phyloP scores from a whole-genome alignment of 164 flowering plant species.

The Macadamia tetraphylla region DNA sequence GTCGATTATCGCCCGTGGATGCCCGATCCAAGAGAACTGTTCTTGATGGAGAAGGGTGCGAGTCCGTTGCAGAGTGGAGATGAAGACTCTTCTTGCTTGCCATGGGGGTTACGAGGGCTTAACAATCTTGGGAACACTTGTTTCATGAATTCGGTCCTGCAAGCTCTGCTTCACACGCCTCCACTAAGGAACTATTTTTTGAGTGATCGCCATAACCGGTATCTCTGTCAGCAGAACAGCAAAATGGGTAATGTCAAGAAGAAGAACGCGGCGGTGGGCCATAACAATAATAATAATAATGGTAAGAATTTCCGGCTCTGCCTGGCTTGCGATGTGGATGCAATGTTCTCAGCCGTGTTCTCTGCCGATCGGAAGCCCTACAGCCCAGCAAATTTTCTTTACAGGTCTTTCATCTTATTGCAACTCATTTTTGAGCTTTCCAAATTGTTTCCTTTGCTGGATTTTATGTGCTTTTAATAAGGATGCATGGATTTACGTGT shows the following conservation, averaged over 20 bases:
- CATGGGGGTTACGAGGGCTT: slow-evolving; percentile 75
- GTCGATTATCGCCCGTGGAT: slow-evolving; percentile 69
- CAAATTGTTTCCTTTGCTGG: neutral
- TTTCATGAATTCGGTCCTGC: slow-evolving; percentile 92
- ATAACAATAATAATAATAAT: neutral
- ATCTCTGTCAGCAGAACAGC: slow-evolving; percentile 51
- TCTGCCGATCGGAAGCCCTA: slow-evolving; percentile 71
- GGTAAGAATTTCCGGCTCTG: slow-evolving; percentile 31
- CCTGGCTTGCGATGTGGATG: slow-evolving; percentile 81
- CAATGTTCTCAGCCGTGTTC: slow-evolving; percentile 64
- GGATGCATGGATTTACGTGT: neutral
- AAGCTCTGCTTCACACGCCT: slow-evolving; percentile 86
- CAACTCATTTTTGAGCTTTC: too few species aligned
- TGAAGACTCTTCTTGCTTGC: slow-evolving; percentile 20
- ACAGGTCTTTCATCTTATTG: slow-evolving; percentile 41
- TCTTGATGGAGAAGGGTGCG: slow-evolving; percentile 32
- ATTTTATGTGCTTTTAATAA: neutral
- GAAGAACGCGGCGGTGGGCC: neutral
- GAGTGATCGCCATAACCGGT: slow-evolving; percentile 72
- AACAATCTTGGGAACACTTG: slow-evolving; percentile 88
- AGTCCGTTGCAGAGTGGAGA: slow-evolving; percentile 22
- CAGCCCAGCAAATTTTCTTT: slow-evolving; percentile 79
- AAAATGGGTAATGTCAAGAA: slow-evolving; percentile 4
- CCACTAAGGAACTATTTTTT: slow-evolving; percentile 81
- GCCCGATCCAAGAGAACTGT: slow-evolving; percentile 49